Evolutionary conservation across 305 asterid species (phyloP).

Genomic region (Solanum chacoense): DNA sequence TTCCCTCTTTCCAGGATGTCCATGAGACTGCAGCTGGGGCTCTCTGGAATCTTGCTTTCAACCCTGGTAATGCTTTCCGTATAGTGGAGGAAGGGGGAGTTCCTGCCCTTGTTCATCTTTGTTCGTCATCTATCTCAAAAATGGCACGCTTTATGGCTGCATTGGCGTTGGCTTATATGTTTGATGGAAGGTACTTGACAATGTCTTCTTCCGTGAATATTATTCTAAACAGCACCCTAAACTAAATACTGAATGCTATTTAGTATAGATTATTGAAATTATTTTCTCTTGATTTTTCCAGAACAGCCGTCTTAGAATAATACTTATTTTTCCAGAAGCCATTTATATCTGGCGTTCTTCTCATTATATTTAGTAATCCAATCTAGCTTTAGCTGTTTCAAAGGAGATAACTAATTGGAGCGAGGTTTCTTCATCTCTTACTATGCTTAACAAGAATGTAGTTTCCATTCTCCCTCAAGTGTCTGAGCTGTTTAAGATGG

Average conservation of each 20-base stretch:
- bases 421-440: not conserved
- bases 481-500: not conserved
- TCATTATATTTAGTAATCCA: not conserved
- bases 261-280: not conserved
- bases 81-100: slow-evolving; percentile 97
- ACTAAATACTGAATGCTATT: not conserved
- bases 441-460: not conserved
- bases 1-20: slow-evolving; percentile 52
- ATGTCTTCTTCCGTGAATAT: not conserved
- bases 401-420: not conserved
- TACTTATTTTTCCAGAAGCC: not conserved
- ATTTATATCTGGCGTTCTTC: not conserved
- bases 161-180: slow-evolving; percentile 77
- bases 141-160: slow-evolving; percentile 99
- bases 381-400: not conserved
- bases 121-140: slow-evolving; percentile 70
- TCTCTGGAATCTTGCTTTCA: slow-evolving; percentile 96
- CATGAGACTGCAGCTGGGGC: slow-evolving; percentile 99
- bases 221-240: not conserved
- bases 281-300: not conserved
- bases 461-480: not conserved
- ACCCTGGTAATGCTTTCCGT: slow-evolving; percentile 91
- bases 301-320: not conserved
- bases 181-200: slow-evolving; percentile 64
- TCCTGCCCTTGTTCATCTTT: slow-evolving; percentile 61